A percentile compares a stretch with the other conserved stretches of the same genome.
These are phyloP conservation scores for Fusarium robinianum DNA, from an alignment of 2,329 filamentous ascomycete species.

Conservation along the genomic window DNA sequence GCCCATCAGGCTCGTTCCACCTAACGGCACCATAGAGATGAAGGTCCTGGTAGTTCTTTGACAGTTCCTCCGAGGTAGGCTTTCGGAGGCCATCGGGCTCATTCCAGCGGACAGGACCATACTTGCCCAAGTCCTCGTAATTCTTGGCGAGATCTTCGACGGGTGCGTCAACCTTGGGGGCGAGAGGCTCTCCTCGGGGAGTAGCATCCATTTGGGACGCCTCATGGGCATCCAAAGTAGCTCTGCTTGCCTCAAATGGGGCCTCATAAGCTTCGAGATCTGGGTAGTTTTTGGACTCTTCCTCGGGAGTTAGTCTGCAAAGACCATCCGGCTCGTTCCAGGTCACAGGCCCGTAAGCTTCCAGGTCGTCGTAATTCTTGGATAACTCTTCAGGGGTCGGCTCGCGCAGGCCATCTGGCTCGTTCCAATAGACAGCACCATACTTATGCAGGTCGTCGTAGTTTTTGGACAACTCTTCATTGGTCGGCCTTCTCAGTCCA, in stretches of 20 bases:
- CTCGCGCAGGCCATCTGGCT: slow-evolving; percentile 39
- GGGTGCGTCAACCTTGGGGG: slow-evolving; percentile 41
- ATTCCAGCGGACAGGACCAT: slow-evolving; percentile 45
- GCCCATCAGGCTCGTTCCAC: slow-evolving; percentile 46
- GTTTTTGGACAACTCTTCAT: slow-evolving; percentile 43
- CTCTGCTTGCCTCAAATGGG: slow-evolving; percentile 43
- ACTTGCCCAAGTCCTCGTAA: slow-evolving; percentile 50
- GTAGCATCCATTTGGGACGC: slow-evolving; percentile 37
- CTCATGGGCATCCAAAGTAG: slow-evolving; percentile 36
- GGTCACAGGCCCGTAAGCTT: slow-evolving; percentile 43
- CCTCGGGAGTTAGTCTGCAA: slow-evolving; percentile 35
- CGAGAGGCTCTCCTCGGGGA: slow-evolving; percentile 44
- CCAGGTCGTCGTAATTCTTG: slow-evolving; percentile 48
- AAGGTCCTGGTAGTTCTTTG: slow-evolving; percentile 48
- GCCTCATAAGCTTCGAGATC: slow-evolving; percentile 45
- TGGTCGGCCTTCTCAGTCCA: slow-evolving; percentile 36
- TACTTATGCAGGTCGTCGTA: slow-evolving; percentile 46
- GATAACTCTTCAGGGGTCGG: slow-evolving; percentile 41
- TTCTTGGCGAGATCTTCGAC: slow-evolving; percentile 36
- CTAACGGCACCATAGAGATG: slow-evolving; percentile 42
- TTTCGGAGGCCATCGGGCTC: slow-evolving; percentile 47
- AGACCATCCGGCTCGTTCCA: slow-evolving; percentile 42
- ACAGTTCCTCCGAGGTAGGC: slow-evolving; percentile 41
- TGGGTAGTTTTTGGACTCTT: slow-evolving; percentile 38
- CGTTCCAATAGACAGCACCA: slow-evolving; percentile 37